Evolutionary conservation across 805 yeast species (phyloP), one percentile per base, ranked within the genome.

Genomic region (Yamadazyma phyllophila): DNA sequence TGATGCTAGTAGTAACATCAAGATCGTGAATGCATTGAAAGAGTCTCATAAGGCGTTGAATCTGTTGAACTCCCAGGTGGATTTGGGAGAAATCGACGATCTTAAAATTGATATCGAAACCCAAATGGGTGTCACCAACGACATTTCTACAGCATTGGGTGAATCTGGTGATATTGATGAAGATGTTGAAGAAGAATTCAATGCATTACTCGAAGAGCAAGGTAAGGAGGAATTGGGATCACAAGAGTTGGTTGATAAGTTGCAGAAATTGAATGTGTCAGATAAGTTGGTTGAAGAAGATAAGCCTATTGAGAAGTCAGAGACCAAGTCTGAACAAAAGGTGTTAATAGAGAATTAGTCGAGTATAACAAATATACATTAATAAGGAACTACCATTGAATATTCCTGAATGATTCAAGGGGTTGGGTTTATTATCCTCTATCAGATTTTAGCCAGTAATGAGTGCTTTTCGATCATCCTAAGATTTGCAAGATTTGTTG

Each of bases 401-500:
- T 44, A 44, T 39, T 39, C 47, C 47, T n/a, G 46, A 43, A 43
- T 37, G 35, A 36, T n/a, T 26, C 37, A 17, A 32, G n/a, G 16
- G 32, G 15, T 37, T 3, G 15, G 9, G 16, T 4, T 2, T 10
- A n/a, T 12, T 36, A 36, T 36, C 27, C 14, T 11, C 39, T 12
- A 17, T 36, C 15, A 20, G 16, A 36, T 15, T 12, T 29, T 20
- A 20, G 24, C 24, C 6, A 20, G 3, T 20, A 4, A 20, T 20
- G 24, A 20, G 3, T 20, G 24, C 6, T 20, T 6, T 20, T 12
- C 7, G 26, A 15, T 53, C 45, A 71, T 26, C 76, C 76, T 51
- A 72, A 63, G 31, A 71, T 72, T 57, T 81, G 85, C 56, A 82
- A 71, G 43, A 82, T 82, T 65, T 82, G 87, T 59, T 81, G 85